These are phyloP conservation scores for Solanum hybrid DNA, from an alignment of 305 asterid species.

Conservation along the genomic window DNA sequence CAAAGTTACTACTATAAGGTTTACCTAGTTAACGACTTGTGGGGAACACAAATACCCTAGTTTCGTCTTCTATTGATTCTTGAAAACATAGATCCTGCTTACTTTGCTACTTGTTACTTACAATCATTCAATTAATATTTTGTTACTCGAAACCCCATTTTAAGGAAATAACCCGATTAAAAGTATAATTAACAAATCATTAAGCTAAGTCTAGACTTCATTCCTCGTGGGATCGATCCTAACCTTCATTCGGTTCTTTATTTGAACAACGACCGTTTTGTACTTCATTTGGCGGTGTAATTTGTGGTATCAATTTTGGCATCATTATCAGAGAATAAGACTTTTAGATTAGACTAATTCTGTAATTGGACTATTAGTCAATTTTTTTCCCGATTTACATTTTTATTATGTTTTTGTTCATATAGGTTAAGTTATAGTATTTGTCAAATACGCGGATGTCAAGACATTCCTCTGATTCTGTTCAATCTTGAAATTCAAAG, in stretches of 20 bases:
- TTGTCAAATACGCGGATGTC: neutral
- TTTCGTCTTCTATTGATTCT: neutral
- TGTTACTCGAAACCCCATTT: neutral
- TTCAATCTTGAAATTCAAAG: neutral
- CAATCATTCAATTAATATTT: neutral
- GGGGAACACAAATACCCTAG: neutral
- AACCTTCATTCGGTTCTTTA: neutral
- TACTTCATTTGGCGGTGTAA: neutral
- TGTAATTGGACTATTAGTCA: neutral
- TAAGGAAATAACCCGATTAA: neutral
- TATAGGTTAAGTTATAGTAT: neutral
- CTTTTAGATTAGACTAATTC: neutral
- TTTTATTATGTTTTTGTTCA: too few species aligned
- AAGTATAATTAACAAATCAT: neutral
- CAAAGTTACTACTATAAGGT: too few species aligned
- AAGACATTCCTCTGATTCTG: neutral
- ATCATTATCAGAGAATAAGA: neutral
- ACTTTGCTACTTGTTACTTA: neutral
- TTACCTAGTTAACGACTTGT: too few species aligned
- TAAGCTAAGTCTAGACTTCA: neutral
- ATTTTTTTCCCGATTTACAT: neutral
- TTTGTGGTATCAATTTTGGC: neutral
- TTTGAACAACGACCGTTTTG: neutral
- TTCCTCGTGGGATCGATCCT: neutral
- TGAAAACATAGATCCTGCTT: neutral